These are phyloP conservation scores for Moniliella sp. DNA, from an alignment of 1,284 basidiomycete genomes.

Conservation along the genomic window DNA sequence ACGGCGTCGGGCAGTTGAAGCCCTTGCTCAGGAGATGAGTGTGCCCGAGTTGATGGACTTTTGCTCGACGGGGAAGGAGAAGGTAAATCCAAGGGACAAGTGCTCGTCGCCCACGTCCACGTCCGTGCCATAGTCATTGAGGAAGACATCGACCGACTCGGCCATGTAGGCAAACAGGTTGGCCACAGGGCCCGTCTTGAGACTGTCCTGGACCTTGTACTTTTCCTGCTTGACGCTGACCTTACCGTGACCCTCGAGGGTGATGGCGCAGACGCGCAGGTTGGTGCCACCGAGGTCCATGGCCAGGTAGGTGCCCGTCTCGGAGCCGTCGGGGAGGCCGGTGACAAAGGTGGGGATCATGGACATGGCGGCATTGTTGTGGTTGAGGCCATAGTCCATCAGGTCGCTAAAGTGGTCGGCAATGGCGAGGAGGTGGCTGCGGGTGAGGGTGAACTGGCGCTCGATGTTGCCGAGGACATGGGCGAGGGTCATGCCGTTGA, in stretches of 20 bases:
- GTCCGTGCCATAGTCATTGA: slow-evolving; percentile 46
- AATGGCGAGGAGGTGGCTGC: slow-evolving; percentile 10
- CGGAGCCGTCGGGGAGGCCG: slow-evolving; percentile 18
- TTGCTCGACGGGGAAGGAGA: slow-evolving; percentile 73
- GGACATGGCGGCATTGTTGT: slow-evolving; percentile 20
- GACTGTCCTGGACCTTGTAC: slow-evolving; percentile 24
- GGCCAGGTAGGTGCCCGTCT: slow-evolving; percentile 26
- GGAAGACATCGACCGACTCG: slow-evolving; percentile 76
- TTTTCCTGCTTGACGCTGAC: slow-evolving; percentile 49
- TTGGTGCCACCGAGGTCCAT: slow-evolving; percentile 27
- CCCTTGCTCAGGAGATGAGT: slow-evolving; percentile 37
- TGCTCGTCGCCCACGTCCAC: slow-evolving; percentile 9
- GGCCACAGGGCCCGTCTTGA: slow-evolving; percentile 16
- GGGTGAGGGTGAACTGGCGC: slow-evolving; percentile 12
- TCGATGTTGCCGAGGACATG: slow-evolving; percentile 9
- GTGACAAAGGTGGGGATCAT: slow-evolving; percentile 28
- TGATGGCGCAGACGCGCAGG: slow-evolving; percentile 74
- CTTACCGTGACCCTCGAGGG: slow-evolving; percentile 65
- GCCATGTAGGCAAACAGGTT: slow-evolving; percentile 56
- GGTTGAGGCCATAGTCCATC: slow-evolving; percentile 15
- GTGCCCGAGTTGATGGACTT: slow-evolving; percentile 71
- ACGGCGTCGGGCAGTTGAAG: slow-evolving; percentile 43
- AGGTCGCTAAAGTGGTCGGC: slow-evolving; percentile 14
- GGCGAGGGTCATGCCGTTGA: too few species aligned
- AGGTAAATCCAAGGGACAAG: slow-evolving; percentile 47